Evolutionary conservation across 1,284 basidiomycete genomes (phyloP).

Genomic region (Cutaneotrichosporon sp.): DNA sequence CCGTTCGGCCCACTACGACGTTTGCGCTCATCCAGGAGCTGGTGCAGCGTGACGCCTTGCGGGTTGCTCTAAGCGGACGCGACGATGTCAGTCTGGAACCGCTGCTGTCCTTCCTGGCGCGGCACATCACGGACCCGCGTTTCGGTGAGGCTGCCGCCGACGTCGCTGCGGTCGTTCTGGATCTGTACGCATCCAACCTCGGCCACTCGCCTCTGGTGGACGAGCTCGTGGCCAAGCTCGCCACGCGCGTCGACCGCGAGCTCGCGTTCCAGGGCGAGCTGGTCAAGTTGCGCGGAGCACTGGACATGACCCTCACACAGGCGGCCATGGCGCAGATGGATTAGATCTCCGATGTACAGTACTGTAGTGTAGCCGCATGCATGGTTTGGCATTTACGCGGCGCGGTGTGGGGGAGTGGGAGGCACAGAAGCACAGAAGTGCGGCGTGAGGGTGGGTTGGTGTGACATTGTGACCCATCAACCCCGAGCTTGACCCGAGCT

Average conservation of each 20-base stretch:
- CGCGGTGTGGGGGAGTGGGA: too few relatives aligned
- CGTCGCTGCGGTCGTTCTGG: conserved; percentile 74
- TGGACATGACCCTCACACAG: conserved; percentile 83
- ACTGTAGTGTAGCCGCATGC: too few relatives aligned
- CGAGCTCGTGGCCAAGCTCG: conserved; percentile 73
- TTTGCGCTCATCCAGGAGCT: conserved; percentile 93
- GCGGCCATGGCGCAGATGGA: conserved; percentile 23
- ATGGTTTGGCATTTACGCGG: too few relatives aligned
- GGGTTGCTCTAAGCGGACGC: conserved; percentile 77
- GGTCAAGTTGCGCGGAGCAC: conserved; percentile 72
- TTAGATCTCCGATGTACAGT: not conserved
- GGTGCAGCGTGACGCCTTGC: conserved; percentile 83
- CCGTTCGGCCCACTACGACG: conserved; percentile 67
- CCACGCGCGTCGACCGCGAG: conserved; percentile 77
- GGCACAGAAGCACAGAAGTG: too few relatives aligned
- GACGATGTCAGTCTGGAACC: conserved; percentile 95
- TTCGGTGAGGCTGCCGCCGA: conserved; percentile 86
- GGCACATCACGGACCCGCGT: conserved; percentile 80
- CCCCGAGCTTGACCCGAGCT: too few relatives aligned
- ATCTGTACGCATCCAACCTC: conserved; percentile 84
- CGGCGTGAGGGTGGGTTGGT: too few relatives aligned
- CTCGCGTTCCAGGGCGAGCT: conserved; percentile 86
- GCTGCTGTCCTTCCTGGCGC: conserved; percentile 74
- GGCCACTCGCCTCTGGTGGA: conserved; percentile 94
- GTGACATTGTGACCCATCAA: too few relatives aligned